A percentile compares a stretch with the other conserved stretches of the same genome.
phyloP scores from a whole-genome alignment of 257 asterid species.

The Mentha longifolia region DNA sequence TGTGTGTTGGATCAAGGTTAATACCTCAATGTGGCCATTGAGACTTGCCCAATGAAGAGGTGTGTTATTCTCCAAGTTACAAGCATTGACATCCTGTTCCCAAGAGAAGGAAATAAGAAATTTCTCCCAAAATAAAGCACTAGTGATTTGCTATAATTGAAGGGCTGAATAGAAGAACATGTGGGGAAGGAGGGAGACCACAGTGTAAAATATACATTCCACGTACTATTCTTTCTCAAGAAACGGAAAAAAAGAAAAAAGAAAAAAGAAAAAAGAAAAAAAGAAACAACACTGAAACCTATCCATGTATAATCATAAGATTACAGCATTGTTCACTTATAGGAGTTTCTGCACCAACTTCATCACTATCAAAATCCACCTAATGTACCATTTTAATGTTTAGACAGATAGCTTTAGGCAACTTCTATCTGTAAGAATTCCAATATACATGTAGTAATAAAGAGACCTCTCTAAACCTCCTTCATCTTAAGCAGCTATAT shows the following conservation, averaged over 20 bases:
- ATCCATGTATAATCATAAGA: not conserved
- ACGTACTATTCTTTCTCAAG: not conserved
- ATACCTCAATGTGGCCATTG: constrained; percentile 86
- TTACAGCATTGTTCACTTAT: not conserved
- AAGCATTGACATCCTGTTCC: constrained; percentile 82
- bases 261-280: no score
- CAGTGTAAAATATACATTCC: not conserved
- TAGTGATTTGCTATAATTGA: not conserved
- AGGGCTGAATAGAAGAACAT: not conserved
- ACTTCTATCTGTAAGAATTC: not conserved
- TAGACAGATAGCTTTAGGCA: not conserved
- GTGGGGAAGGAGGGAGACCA: not conserved
- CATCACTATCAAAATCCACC: no score
- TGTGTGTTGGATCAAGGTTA: not conserved
- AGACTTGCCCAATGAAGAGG: constrained; percentile 99
- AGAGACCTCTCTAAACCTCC: constrained; percentile 7
- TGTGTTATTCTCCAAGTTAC: constrained; percentile 75
- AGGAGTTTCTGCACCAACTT: not conserved
- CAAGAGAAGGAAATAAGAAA: constrained; percentile 4
- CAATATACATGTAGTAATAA: not conserved
- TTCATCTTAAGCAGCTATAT: not conserved
- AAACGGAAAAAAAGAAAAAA: not conserved
- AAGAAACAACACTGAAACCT: not conserved
- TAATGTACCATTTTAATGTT: not conserved
- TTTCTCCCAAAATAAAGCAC: constrained; percentile 1